Evolutionary conservation across 2,329 filamentous ascomycete genomes (phyloP), one percentile per base, ranked within the genome.

Genomic region (Aureobasidium sp.): DNA sequence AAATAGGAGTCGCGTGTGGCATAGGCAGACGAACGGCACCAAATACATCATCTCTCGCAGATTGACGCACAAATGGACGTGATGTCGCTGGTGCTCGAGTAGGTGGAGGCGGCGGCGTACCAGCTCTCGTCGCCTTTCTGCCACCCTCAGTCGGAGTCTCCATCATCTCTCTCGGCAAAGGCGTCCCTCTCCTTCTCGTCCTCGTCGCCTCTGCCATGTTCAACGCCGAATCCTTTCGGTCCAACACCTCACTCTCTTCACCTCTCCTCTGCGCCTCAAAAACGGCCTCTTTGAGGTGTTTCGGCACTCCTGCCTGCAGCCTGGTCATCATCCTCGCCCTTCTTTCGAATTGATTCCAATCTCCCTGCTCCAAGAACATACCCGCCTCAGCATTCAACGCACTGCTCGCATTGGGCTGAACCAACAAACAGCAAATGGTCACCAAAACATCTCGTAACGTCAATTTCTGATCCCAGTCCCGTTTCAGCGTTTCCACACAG

Each of bases 401-500:
- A 62, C 83, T 86, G 65, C 85, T 84, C 0, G 84, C 83, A 67
- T 87, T 87, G 1, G 84, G 84, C 60, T 85, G 80, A 60, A 87
- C 85, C 32, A 87, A 73, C 27, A 87, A 74, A 72, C 84, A 87
- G 2, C 78, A 82, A 62, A 87, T 86, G 0, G 84, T 83, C 26
- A 80, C 72, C 20, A 87, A 72, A 3, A 87, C 82, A 73, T 87
- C 83, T 51, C 81, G 74, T 55, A 87, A 69, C 29, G 82, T 86
- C 65, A 87, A 71, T 32, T 76, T 80, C 15, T 77, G 74, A 62
- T 82, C 79, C 84, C 84, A 87, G 67, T 86, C 84, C 51, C 82
- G 76, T 73, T 87, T 87, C 48, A 87, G 69, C 2, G 84, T 87
- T 73, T 87, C 84, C 3, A 87, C 82, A 64, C 84, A 87, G 3